Evolutionary conservation across 164 flowering plant genomes (phyloP).

Genomic region (Nymphaea thermarum): DNA sequence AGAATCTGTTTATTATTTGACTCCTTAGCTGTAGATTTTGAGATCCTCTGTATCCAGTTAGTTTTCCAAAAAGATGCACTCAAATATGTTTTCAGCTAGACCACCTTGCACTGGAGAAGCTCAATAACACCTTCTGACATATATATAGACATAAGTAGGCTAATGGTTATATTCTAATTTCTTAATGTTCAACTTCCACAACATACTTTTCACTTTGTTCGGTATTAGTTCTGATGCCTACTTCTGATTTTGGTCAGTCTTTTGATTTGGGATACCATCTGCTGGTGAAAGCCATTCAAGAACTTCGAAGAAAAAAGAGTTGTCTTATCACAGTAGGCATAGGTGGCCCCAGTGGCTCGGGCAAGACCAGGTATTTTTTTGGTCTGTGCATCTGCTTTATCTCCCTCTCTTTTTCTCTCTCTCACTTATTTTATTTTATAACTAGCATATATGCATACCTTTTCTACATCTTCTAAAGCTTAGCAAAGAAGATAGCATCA

Average conservation of each 20-base stretch:
- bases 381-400: neutral
- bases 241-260: slow-evolving; percentile 35
- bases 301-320: slow-evolving; percentile 75
- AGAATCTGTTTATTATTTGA: too few relatives aligned
- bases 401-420: neutral
- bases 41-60: too few relatives aligned
- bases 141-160: too few relatives aligned
- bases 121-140: too few relatives aligned
- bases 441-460: slow-evolving; percentile 3
- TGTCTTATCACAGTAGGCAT: slow-evolving; percentile 87
- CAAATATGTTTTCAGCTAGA: too few relatives aligned
- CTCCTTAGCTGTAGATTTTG: too few relatives aligned
- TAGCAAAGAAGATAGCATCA: slow-evolving; percentile 95
- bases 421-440: neutral
- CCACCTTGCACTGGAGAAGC: too few relatives aligned
- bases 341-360: slow-evolving; percentile 96
- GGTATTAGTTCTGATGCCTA: slow-evolving; percentile 7
- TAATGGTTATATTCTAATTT: too few relatives aligned
- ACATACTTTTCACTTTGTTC: too few relatives aligned
- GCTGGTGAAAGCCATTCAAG: slow-evolving; percentile 90
- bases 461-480: slow-evolving; percentile 45
- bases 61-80: too few relatives aligned
- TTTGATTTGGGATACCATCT: slow-evolving; percentile 93
- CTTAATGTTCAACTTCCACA: too few relatives aligned
- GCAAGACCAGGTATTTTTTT: slow-evolving; percentile 66